These are phyloP conservation scores for Atkinsonella texensis DNA, from an alignment of 2,329 filamentous ascomycete species.

Conservation along the genomic window DNA sequence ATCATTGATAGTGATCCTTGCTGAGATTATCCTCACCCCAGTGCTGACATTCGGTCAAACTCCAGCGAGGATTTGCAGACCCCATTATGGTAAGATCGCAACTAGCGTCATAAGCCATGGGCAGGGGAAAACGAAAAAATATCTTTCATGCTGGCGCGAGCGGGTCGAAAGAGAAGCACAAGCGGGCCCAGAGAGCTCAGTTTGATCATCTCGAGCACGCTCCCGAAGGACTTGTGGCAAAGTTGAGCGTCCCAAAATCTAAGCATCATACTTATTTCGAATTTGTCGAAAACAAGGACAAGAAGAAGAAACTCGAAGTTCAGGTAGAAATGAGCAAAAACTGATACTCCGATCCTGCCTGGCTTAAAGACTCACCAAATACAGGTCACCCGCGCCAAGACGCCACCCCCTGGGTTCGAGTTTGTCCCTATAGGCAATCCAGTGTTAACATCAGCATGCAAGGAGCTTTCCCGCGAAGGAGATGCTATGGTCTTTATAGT, in stretches of 20 bases:
- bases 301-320: slow-evolving; percentile 52
- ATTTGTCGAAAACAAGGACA: slow-evolving; percentile 51
- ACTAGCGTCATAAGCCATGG: slow-evolving; percentile 16
- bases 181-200: slow-evolving; percentile 19
- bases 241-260: slow-evolving; percentile 28
- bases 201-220: slow-evolving; percentile 22
- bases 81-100: slow-evolving; percentile 5
- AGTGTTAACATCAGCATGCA: slow-evolving; percentile 46
- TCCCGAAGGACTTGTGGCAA: slow-evolving; percentile 25
- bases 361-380: slow-evolving; percentile 16
- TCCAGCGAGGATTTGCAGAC: background rate
- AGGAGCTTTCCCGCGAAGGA: slow-evolving; percentile 50
- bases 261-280: slow-evolving; percentile 54
- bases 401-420: slow-evolving; percentile 47
- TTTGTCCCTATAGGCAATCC: slow-evolving; percentile 54
- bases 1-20: background rate
- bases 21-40: background rate
- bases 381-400: slow-evolving; percentile 39
- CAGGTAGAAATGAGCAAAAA: slow-evolving; percentile 33
- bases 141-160: slow-evolving; percentile 14
- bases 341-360: slow-evolving; percentile 1
- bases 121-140: slow-evolving; percentile 22
- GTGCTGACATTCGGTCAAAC: too few species aligned
- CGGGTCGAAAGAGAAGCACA: slow-evolving; percentile 25
- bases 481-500: slow-evolving; percentile 56